Evolutionary conservation across 495 filamentous ascomycete species (phyloP), one percentile per base, ranked within the genome.

Genomic region (Penicillium cataractarum): DNA sequence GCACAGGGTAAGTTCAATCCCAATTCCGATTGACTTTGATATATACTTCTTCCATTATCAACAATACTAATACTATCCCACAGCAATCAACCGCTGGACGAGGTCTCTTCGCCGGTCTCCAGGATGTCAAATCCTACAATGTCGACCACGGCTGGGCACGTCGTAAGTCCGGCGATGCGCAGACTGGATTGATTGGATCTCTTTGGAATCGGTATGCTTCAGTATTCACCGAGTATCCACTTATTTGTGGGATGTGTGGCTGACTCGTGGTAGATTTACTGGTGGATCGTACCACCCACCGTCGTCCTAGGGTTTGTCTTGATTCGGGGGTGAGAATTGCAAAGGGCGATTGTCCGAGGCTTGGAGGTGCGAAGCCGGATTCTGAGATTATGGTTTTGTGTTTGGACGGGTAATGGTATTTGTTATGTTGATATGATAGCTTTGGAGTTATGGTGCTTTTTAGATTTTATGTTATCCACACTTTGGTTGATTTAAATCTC

Each of bases 41-140:
- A n/a, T n/a, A n/a, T n/a, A n/a, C n/a, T n/a, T n/a, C n/a, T n/a
- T n/a, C n/a, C n/a, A n/a, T n/a, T n/a, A n/a, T n/a, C n/a, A n/a
- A n/a, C n/a, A n/a, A 17, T 39, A 17, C 35, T 39, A 17, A 39
- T 39, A 13, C 15, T 39, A 3, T 46, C 40, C 21, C 12, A 61
- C 35, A 78, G 76, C 74, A 69, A 46, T 49, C 75, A 31, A 78
- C 76, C 9, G 64, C 70, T 17, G 78, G 78, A 52, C 73, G 78
- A 15, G 78, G 78, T 27, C 75, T 81, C 51, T 81, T 81, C 62
- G 76, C 78, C 40, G 78, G 78, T 6, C 68, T 81, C 6, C 78
- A 81, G 57, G 78, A 81, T 48, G 65, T 66, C 13, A 81, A 81
- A 63, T 68, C 73, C 57, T 81, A 81, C 55, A 79, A 78, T 13